These are phyloP conservation scores for Exophiala oligosperma DNA, from an alignment of 2,329 filamentous ascomycete genomes.

Conservation along the genomic window DNA sequence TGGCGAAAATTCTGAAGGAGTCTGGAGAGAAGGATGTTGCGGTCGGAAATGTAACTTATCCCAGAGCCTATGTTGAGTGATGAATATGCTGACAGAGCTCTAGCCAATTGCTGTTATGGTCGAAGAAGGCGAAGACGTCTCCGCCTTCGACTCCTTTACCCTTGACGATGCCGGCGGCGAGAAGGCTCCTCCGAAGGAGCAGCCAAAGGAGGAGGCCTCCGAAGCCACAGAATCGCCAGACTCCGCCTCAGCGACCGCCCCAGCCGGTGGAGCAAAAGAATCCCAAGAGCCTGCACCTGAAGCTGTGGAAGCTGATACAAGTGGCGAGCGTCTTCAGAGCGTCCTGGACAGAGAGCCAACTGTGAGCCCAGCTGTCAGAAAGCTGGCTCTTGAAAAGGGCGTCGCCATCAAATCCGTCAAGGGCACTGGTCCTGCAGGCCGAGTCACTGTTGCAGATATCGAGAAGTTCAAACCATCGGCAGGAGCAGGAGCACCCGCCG, in stretches of 20 bases:
- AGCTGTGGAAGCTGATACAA: slow-evolving; percentile 69
- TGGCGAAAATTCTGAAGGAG: slow-evolving; percentile 92
- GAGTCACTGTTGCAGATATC: slow-evolving; percentile 88
- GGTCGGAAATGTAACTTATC: slow-evolving; percentile 81
- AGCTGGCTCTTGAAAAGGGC: slow-evolving; percentile 81
- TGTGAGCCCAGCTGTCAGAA: slow-evolving; percentile 71
- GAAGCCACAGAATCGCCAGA: slow-evolving; percentile 62
- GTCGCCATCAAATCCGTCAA: slow-evolving; percentile 76
- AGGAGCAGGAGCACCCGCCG: slow-evolving; percentile 46
- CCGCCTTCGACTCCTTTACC: slow-evolving; percentile 85
- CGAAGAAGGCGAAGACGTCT: slow-evolving; percentile 84
- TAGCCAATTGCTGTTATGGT: slow-evolving; percentile 95
- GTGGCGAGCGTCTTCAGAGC: slow-evolving; percentile 70
- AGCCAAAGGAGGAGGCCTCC: slow-evolving; percentile 65
- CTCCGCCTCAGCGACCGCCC: slow-evolving; percentile 59
- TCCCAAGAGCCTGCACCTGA: slow-evolving; percentile 52
- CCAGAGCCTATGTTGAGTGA: background rate
- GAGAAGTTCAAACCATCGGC: slow-evolving; percentile 73
- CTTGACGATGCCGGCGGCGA: slow-evolving; percentile 89
- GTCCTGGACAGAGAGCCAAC: slow-evolving; percentile 79
- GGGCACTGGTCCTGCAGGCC: slow-evolving; percentile 80
- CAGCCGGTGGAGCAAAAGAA: slow-evolving; percentile 52
- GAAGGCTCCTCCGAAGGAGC: slow-evolving; percentile 60
- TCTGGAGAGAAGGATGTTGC: slow-evolving; percentile 90
- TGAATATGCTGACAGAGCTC: slow-evolving; percentile 33